Conservation (phyloP, 2,329 filamentous ascomycete genomes). For the Zymoseptoria ardabiliae region DNA sequence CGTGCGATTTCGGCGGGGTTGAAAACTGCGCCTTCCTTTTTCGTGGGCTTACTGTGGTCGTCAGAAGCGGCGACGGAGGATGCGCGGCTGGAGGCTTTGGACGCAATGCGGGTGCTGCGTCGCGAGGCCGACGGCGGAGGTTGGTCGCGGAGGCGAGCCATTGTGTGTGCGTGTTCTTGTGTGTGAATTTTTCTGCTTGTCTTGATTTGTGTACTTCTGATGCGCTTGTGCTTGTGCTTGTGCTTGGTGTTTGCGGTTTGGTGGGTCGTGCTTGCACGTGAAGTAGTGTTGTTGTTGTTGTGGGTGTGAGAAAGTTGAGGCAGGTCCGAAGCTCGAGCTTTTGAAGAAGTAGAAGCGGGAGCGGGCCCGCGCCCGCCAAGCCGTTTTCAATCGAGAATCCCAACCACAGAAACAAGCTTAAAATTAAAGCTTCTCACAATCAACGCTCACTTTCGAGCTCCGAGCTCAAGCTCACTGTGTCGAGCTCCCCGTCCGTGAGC, state of each 20-base stretch:
- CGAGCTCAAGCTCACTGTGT: too few species aligned
- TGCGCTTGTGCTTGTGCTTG: not conserved
- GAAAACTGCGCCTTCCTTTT: not conserved
- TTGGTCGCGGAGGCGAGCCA: not conserved
- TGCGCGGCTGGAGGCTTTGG: conserved; percentile 3
- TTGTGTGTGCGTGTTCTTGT: not conserved
- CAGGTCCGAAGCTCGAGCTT: not conserved
- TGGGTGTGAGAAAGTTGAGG: not conserved
- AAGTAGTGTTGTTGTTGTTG: not conserved
- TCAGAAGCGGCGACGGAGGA: conserved; percentile 2
- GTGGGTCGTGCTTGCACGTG: not conserved
- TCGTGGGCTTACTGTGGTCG: conserved; percentile 1
- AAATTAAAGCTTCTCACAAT: too few species aligned
- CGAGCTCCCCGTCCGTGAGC: too few species aligned
- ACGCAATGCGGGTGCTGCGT: conserved; percentile 9
- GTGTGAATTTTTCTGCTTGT: not conserved
- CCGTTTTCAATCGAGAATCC: too few species aligned
- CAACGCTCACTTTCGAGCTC: too few species aligned
- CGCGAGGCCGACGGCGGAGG: conserved; percentile 3
- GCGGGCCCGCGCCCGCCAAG: too few species aligned
- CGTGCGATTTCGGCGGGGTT: not conserved
- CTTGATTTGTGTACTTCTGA: not conserved
- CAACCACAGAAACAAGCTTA: too few species aligned
- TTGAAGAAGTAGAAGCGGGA: not conserved
- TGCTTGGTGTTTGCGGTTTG: not conserved